phyloP scores from a whole-genome alignment of 2,329 filamentous ascomycete genomes.

The Fusarium bulbicola region DNA sequence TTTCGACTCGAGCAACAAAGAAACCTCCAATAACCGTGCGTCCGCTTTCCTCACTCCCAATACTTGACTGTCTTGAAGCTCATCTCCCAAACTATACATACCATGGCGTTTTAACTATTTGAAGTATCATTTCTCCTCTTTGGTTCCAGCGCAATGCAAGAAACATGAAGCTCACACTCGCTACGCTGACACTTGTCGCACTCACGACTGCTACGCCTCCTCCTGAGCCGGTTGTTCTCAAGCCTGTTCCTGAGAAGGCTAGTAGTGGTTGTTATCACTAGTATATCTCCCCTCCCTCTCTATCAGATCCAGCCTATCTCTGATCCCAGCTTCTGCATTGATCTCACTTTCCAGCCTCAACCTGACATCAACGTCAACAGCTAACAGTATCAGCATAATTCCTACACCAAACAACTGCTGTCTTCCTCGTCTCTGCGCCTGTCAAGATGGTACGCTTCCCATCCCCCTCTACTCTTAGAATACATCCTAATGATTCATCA shows the following conservation, averaged over 20 bases:
- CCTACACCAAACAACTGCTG: conserved; percentile 17
- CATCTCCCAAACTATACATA: too few species aligned
- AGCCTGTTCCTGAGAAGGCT: background rate
- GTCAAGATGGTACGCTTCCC: conserved; percentile 3
- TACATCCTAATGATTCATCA: background rate
- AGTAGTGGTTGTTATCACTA: conserved; percentile 9
- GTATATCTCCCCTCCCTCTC: background rate
- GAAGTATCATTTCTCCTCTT: background rate
- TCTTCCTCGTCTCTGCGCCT: conserved; percentile 27
- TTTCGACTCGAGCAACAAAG: background rate
- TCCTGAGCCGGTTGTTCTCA: background rate
- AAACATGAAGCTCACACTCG: conserved; percentile 17
- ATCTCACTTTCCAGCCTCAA: too few species aligned
- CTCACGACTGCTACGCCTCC: background rate
- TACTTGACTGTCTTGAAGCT: background rate
- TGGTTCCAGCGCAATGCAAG: background rate
- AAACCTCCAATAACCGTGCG: background rate
- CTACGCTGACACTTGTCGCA: background rate
- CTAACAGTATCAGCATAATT: background rate
- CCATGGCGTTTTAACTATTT: background rate
- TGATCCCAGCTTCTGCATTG: too few species aligned
- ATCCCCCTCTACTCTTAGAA: background rate
- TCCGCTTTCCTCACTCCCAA: background rate
- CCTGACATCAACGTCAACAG: too few species aligned
- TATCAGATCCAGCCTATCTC: accelerated